A percentile compares a stretch with the other conserved stretches of the same genome.
Conservation (phyloP, 257 asterid genomes). For the Solanum paucissectum region DNA sequence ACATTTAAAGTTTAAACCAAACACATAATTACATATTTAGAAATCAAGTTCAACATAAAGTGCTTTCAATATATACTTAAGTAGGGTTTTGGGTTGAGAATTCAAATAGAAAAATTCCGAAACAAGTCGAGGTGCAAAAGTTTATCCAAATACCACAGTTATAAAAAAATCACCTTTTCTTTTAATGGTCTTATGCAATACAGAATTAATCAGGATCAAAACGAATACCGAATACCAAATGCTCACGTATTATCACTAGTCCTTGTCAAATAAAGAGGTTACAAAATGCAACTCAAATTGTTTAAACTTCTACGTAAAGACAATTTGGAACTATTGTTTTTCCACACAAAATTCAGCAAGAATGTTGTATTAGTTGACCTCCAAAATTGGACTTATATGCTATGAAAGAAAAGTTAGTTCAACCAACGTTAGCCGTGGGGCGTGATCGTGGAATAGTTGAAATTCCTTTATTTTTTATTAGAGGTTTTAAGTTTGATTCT, state of each 20-base stretch:
- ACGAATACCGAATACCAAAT: background rate
- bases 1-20: background rate
- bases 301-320: background rate
- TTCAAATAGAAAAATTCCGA: too few relatives aligned
- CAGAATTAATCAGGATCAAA: background rate
- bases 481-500: background rate
- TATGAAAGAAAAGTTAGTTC: background rate
- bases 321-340: background rate
- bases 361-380: background rate
- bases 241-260: background rate
- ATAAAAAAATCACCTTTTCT: too few relatives aligned
- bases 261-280: background rate
- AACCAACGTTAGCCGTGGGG: background rate
- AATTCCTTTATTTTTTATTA: background rate
- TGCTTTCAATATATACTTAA: background rate
- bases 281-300: background rate
- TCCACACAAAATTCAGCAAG: background rate
- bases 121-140: too few relatives aligned
- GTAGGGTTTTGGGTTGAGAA: background rate
- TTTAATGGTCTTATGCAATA: background rate
- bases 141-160: too few relatives aligned
- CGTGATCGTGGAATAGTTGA: background rate
- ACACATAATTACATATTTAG: background rate
- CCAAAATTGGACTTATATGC: background rate
- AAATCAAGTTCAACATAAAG: background rate